Base-by-base conservation (phyloP, 495 filamentous ascomycete genomes). In the Podospora anserina region DNA sequence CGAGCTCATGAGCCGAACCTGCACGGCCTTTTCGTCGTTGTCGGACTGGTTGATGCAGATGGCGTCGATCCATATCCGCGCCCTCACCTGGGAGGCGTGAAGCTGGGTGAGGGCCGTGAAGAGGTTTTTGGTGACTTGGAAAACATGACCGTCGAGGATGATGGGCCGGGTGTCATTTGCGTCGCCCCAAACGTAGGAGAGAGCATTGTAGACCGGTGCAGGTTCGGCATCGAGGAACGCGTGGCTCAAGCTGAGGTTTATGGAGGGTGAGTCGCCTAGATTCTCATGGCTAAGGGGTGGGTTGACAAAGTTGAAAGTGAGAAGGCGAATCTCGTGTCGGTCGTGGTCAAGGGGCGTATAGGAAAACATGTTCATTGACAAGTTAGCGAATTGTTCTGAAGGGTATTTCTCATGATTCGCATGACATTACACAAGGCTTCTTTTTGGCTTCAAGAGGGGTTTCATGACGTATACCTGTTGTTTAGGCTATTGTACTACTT, bases 41-140 rank as follows among this genome's bases (percentile, higher is more conserved):
- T 59, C 19, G 56, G 56, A 59, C 56, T 59, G 56, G 26, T 59
- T 59, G 56, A 59, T 59, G 19, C 56, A 59, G 56, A 59, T 20
- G 7, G 56, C 56, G n/a, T 59, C 56, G 9, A 59, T 59, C 56
- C 56, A 59, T 18, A 59, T 59, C 4, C 30, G 7, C 23, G 23
- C 23, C 1, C 23, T 23, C 23, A 23, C 1, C 23, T 23, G 23
- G 55, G 7, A 16, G 56, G 56, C 18, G 13, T 20, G 26, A 18
- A 59, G 56, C 15, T 18, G 56, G 56, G 11, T 20, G 56, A 59
- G 56, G 13, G 56, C 56, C 7, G 56, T 59, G 56, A 59, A 59
- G 56, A 59, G 56, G 56, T 59, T 59, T 6, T 59, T 20, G 19
- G 56, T 59, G 56, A 59, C 56, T 59, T 59, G 56, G 26, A 26